Evolutionary conservation across 1,284 basidiomycete species (phyloP), one percentile per base, ranked within the genome.

Genomic region (Malassezia furfur): DNA sequence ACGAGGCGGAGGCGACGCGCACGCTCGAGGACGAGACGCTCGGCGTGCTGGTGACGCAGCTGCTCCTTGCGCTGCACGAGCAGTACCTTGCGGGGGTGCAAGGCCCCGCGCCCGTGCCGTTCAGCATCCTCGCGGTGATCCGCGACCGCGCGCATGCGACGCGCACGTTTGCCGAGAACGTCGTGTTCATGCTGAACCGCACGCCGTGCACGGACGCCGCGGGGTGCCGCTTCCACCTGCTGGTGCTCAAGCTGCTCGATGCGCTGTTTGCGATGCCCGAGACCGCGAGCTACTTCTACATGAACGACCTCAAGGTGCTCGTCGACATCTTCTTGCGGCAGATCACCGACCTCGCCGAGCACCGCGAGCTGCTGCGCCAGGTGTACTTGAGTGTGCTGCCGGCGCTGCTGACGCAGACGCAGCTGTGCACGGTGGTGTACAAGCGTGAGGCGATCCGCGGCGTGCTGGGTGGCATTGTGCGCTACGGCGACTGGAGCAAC

Each of bases 111-210:
- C n/a, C n/a, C 2, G 12, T 30, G 12, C 28, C 48, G 31, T 31
- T 30, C 22, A 34, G 28, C n/a, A 31, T 55, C 22, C 53, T 50
- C 36, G 80, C 83, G 22, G 84, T 93, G 0, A 79, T 98, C 28
- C 86, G 88, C 80, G 80, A 85, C 22, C 83, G 91, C 14, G 76
- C 90, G 34, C 84, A 87, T 8, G 83, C 83, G 11, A 88, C 84
- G 76, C 90, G 89, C 78, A 96, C 93, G 0, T 96, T 98, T 75
- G 91, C 91, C 14, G 91, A 93, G 77, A 98, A 96, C 70, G 83
- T 98, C 79, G 96, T 98, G 61, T 99, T 96, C 75, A 98, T 98
- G 86, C 79, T 99, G 39, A 98, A 99, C 70, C 84, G 93, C 57
- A 87, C 91, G 0, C 65, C 64, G 14, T 64, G 64, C 44, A 54